A percentile compares a stretch with the other conserved stretches of the same genome.
These are phyloP conservation scores for Eucalyptus guilfoylei DNA, from an alignment of 345 rosid genomes.

Conservation along the genomic window DNA sequence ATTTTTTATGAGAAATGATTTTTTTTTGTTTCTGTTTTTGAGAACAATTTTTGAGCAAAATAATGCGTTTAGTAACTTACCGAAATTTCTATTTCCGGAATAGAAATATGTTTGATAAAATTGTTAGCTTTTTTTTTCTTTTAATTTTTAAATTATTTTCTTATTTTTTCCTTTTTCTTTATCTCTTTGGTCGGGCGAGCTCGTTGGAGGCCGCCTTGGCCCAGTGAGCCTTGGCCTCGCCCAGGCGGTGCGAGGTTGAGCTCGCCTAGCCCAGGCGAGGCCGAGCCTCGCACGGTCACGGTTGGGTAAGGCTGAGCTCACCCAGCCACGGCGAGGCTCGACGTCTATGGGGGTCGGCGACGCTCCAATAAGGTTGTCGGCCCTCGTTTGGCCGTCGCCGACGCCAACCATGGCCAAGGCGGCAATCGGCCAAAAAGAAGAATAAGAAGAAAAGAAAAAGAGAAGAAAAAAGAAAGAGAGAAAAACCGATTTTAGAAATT, in stretches of 20 bases:
- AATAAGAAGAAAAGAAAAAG: too few species aligned
- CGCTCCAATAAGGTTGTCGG: fast-evolving
- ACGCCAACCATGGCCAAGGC: fast-evolving
- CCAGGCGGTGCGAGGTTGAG: fast-evolving
- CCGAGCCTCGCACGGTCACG: too few species aligned
- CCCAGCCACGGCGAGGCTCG: fast-evolving
- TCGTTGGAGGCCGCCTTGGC: fast-evolving
- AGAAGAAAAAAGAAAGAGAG: too few species aligned
- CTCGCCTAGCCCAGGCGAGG: fast-evolving
- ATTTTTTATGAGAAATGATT: too few species aligned
- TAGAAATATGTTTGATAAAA: too few species aligned
- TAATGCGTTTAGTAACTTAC: fast-evolving
- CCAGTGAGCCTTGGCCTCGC: too few species aligned
- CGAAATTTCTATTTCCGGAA: too few species aligned
- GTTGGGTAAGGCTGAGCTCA: too few species aligned
- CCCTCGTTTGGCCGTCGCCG: too few species aligned
- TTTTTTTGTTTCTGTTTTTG: fast-evolving
- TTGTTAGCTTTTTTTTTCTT: too few species aligned
- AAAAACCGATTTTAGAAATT: too few species aligned
- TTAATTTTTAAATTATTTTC: too few species aligned
- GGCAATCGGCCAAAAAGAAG: fast-evolving
- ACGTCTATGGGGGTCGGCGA: fast-evolving
- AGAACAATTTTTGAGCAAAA: fast-evolving
- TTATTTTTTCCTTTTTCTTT: fast-evolving
- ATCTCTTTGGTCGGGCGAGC: fast-evolving